These are phyloP conservation scores for Flaveria trinervia DNA, from an alignment of 129 eudicot genomes.

Conservation along the genomic window DNA sequence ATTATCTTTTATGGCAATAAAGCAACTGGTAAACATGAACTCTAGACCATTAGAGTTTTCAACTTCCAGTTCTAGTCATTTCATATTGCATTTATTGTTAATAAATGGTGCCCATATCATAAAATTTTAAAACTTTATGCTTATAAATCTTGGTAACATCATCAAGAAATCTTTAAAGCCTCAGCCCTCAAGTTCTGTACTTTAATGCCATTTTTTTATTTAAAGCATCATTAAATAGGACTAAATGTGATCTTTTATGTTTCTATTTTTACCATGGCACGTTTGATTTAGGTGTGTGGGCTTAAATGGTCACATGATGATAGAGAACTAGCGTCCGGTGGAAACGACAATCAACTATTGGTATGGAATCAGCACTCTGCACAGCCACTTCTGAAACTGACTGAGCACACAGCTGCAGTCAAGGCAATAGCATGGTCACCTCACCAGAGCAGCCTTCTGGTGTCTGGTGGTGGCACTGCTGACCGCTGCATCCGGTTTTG, in stretches of 20 bases:
- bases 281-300: conserved; percentile 73
- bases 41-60: neutral
- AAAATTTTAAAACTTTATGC: neutral
- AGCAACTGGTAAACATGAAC: neutral
- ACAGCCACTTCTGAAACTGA: conserved; percentile 63
- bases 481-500: conserved; percentile 97
- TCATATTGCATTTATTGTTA: neutral
- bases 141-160: too few species aligned
- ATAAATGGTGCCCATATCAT: neutral
- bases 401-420: conserved; percentile 96
- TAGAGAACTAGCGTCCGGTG: conserved; percentile 97
- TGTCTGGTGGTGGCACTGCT: conserved; percentile 97
- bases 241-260: neutral
- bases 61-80: neutral
- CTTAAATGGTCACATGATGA: conserved; percentile 99
- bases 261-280: neutral
- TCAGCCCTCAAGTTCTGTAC: too few species aligned
- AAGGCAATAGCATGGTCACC: conserved; percentile 99
- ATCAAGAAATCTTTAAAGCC: too few species aligned
- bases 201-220: too few species aligned
- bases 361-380: conserved; percentile 96
- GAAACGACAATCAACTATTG: conserved; percentile 93
- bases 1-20: neutral
- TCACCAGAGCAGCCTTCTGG: conserved; percentile 82
- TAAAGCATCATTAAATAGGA: too few species aligned